Base-by-base conservation (phyloP, 2,329 filamentous ascomycete species). In the Nemania diffusa region DNA sequence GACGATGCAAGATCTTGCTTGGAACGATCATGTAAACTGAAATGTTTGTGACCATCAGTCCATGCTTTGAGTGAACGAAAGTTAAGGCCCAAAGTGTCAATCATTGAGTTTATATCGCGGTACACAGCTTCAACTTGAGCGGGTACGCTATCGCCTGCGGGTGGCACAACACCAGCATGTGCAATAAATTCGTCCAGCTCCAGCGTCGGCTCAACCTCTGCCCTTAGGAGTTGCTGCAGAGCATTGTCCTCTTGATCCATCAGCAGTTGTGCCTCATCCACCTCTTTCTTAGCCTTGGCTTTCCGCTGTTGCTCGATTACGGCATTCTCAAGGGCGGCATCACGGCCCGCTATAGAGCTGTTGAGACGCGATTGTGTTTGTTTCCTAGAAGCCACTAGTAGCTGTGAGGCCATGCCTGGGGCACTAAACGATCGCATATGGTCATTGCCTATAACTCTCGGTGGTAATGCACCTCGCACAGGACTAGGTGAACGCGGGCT, bases 71-170 rank as follows among this genome's bases (percentile, higher is more conserved):
- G 87, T 5, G 92, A 89, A 17, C 87, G 84, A 11, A 84, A 89
- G 76, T 98, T 98, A 57, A 97, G 86, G 9, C 95, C 95, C 46
- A 98, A 82, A 0, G 92, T 95, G 74, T 97, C 93, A 50, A 99
- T 90, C 96, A 98, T 99, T 13, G 92, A 92, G 78, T 96, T 95
- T 77, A 95, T 92, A 74, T 95, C 92, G 51, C 91, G 87, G 77
- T 92, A 96, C 1, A 91, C 83, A 20, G 88, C 85, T 74, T 91
- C 89, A 24, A 89, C 88, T 71, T 90, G 88, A 8, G 85, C 84
- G 3, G 88, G 85, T 34, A 91, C 83, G 52, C 84, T 88, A 62
- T 89, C 85, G 59, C 83, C 82, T 15, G 84, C 84, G 15, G 84
- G 82, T 3, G 84, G 81, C 5, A 82, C 82, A 46, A 85, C 83